A percentile compares a stretch with the other conserved stretches of the same genome.
These are phyloP conservation scores for Poa pratensis DNA, from an alignment of 176 grass and related monocot genomes.

Conservation along the genomic window DNA sequence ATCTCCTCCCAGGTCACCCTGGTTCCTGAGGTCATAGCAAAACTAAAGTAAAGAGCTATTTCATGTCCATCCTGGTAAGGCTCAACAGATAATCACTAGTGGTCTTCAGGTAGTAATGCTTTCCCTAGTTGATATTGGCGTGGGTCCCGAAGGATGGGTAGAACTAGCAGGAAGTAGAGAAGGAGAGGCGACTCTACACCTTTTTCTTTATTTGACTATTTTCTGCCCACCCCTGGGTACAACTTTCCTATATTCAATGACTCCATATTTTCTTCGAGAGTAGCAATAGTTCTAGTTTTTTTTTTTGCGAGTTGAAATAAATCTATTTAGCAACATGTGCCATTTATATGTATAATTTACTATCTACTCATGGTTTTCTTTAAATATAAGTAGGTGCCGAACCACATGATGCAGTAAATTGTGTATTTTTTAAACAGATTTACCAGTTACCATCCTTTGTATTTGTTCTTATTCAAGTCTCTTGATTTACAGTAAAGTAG, in stretches of 20 bases:
- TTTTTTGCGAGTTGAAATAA: background rate
- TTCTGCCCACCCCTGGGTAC: too few relatives aligned
- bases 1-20: too few relatives aligned
- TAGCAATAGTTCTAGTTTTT: background rate
- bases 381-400: constrained; percentile 4
- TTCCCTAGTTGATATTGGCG: constrained; percentile 12
- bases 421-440: background rate
- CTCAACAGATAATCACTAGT: background rate
- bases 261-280: background rate
- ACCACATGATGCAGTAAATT: constrained; percentile 5
- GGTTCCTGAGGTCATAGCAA: too few relatives aligned
- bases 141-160: background rate
- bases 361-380: constrained; percentile 27
- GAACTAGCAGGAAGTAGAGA: constrained; percentile 11
- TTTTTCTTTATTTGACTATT: background rate
- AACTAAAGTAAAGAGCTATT: constrained; percentile 23
- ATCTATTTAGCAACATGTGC: background rate
- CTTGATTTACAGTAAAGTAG: constrained; percentile 9
- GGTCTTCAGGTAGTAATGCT: background rate
- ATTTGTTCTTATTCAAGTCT: constrained; percentile 5
- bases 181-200: background rate
- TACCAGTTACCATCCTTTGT: background rate
- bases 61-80: background rate
- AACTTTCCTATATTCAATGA: background rate
- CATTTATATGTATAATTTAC: background rate